Evolutionary conservation across 169 alveolate genomes (phyloP).

Genomic region (Babesia ovata): DNA sequence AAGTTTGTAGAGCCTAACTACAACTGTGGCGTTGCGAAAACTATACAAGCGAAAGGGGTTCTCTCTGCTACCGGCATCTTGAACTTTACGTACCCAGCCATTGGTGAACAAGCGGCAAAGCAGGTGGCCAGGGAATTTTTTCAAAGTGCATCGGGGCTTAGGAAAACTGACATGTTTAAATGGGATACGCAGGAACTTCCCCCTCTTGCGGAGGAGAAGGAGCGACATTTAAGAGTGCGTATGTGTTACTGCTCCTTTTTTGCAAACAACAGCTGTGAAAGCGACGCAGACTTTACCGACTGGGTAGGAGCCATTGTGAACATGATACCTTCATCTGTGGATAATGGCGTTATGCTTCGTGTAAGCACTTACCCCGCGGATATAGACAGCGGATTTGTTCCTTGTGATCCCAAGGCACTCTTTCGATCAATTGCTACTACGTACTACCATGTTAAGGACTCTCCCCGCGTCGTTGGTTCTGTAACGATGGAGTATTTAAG

Average conservation of each 20-base stretch:
- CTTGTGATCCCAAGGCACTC: neutral
- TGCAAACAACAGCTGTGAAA: constrained; percentile 6
- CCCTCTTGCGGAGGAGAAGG: neutral
- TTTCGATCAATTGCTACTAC: neutral
- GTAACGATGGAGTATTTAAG: neutral
- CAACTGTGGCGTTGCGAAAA: constrained; percentile 25
- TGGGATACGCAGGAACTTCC: constrained; percentile 37
- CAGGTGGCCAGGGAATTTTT: too few species aligned
- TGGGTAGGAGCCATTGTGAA: constrained; percentile 46
- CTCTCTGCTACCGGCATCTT: too few species aligned
- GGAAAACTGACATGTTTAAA: neutral
- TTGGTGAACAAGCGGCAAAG: too few species aligned
- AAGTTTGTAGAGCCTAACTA: constrained; percentile 5
- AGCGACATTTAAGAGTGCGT: neutral
- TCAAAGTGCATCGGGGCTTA: neutral
- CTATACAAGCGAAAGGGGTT: too few species aligned
- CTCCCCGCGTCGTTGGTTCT: neutral
- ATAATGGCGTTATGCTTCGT: constrained; percentile 2
- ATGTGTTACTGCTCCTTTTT: constrained; percentile 52
- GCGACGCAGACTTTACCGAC: constrained; percentile 33
- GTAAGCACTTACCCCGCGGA: constrained; percentile 12
- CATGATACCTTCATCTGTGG: neutral
- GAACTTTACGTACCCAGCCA: too few species aligned
- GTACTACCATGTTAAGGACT: neutral
- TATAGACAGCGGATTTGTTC: neutral